A percentile compares a stretch with the other conserved stretches of the same genome.
phyloP scores from a whole-genome alignment of 768 basidiomycete species.

The Filobasidium floriforme region DNA sequence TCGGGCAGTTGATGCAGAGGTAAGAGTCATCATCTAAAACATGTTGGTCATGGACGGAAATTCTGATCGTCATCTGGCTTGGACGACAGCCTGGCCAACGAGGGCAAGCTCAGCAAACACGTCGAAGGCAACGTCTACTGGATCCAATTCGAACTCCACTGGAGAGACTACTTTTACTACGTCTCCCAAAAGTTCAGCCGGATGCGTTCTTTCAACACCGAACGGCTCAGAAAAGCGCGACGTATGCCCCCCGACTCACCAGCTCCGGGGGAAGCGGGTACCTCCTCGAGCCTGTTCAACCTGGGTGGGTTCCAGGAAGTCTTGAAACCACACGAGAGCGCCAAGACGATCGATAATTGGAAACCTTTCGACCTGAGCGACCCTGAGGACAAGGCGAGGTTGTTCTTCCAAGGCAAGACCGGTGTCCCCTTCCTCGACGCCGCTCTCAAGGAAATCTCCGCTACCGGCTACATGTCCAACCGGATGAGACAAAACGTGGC shows the following conservation, averaged over 20 bases:
- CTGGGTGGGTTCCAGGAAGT: constrained; percentile 45
- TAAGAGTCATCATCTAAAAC: too few relatives aligned
- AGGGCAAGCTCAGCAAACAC: constrained; percentile 34
- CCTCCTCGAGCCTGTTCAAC: constrained; percentile 45
- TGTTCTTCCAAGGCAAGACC: constrained; percentile 45
- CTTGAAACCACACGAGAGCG: constrained; percentile 36
- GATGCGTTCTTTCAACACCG: constrained; percentile 6
- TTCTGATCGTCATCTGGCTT: too few relatives aligned
- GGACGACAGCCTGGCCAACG: constrained; percentile 30
- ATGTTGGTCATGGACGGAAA: too few relatives aligned
- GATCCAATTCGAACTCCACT: constrained; percentile 47
- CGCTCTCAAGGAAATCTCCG: constrained; percentile 44
- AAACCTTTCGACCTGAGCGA: constrained; percentile 31
- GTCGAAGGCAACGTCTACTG: constrained; percentile 45
- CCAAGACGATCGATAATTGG: constrained; percentile 28
- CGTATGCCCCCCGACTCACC: neutral
- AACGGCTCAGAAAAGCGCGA: constrained; percentile 8
- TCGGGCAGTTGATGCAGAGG: constrained; percentile 30
- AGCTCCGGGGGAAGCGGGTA: constrained; percentile 10
- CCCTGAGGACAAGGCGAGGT: constrained; percentile 32
- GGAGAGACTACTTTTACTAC: constrained; percentile 49
- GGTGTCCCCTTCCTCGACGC: constrained; percentile 49
- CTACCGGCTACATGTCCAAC: constrained; percentile 48
- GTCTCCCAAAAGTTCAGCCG: constrained; percentile 35
- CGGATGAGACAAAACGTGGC: constrained; percentile 50